These are phyloP conservation scores for Aureobasidium subglaciale DNA, from an alignment of 2,329 filamentous ascomycete genomes.

Conservation along the genomic window DNA sequence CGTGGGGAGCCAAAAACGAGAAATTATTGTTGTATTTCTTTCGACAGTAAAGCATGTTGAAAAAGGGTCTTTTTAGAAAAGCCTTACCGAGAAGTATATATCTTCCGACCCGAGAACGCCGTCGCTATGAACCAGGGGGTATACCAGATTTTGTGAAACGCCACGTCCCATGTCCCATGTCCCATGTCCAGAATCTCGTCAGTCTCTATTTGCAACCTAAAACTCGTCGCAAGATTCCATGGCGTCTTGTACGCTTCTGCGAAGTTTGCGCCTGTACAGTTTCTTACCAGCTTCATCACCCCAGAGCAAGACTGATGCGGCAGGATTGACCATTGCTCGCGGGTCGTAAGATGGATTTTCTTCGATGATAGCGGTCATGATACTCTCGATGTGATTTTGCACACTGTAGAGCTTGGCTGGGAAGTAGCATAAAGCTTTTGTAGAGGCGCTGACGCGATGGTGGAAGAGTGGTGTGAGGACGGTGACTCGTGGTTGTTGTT, in stretches of 20 bases:
- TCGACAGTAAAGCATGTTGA: not conserved
- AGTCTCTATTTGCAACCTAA: not conserved
- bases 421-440: slow-evolving; percentile 78
- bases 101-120: not conserved
- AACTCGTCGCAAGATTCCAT: slow-evolving; percentile 29
- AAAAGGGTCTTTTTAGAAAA: not conserved
- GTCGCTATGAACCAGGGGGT: not conserved
- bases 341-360: slow-evolving; percentile 85
- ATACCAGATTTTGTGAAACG: too few relatives aligned
- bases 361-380: slow-evolving; percentile 78
- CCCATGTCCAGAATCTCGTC: not conserved
- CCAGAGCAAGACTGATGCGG: slow-evolving; percentile 84
- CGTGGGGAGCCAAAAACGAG: too few relatives aligned
- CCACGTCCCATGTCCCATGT: not conserved
- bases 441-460: slow-evolving; percentile 65
- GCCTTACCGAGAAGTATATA: not conserved
- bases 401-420: slow-evolving; percentile 67
- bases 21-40: not conserved
- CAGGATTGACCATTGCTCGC: slow-evolving; percentile 75
- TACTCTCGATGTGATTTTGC: slow-evolving; percentile 72
- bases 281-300: slow-evolving; percentile 71
- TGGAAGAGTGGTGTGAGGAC: slow-evolving; percentile 82
- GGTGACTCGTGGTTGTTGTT: slow-evolving; percentile 76
- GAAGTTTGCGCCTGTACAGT: slow-evolving; percentile 71
- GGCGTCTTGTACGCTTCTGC: slow-evolving; percentile 62